Conservation (phyloP, 352 stramenopile species). For the Phytopythium delawarense region DNA sequence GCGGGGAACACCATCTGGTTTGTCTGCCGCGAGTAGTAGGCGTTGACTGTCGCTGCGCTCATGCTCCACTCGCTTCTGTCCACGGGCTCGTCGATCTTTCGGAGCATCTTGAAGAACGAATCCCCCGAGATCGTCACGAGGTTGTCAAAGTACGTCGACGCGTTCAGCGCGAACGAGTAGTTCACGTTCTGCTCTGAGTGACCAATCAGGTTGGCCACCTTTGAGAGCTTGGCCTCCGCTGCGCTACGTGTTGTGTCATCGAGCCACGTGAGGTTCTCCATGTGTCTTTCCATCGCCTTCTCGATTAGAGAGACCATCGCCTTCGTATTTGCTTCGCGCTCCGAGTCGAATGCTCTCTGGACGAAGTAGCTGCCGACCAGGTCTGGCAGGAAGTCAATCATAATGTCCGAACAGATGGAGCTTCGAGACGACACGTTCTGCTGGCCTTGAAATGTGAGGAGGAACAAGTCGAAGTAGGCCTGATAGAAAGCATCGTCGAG, state of each 20-base stretch:
- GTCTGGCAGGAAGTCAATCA: conserved; percentile 29
- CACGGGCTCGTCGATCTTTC: conserved; percentile 32
- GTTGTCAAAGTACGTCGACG: conserved; percentile 43
- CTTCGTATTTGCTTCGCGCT: conserved; percentile 59
- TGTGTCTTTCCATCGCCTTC: conserved; percentile 57
- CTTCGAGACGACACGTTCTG: conserved; percentile 42
- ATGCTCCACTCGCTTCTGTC: conserved; percentile 72
- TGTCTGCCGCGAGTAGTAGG: conserved; percentile 49
- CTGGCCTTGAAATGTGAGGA: conserved; percentile 56
- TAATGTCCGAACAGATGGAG: conserved; percentile 36
- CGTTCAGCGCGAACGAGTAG: conserved; percentile 23
- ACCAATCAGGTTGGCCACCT: conserved; percentile 22
- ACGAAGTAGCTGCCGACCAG: conserved; percentile 80
- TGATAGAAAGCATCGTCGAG: conserved; percentile 61
- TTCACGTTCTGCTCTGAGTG: conserved; percentile 27
- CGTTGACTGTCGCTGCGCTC: conserved; percentile 88
- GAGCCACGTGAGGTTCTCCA: conserved; percentile 88
- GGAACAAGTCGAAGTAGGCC: conserved; percentile 87
- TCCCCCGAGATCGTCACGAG: conserved; percentile 27
- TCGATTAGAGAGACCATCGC: conserved; percentile 80
- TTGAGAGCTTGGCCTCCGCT: conserved; percentile 79
- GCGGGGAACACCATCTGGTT: conserved; percentile 93
- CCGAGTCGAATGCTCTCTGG: conserved; percentile 63
- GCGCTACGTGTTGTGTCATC: conserved; percentile 65
- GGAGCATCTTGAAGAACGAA: conserved; percentile 15